Base-by-base conservation (phyloP, 148 eudicot genomes). In the Rhododendron mucronatum region DNA sequence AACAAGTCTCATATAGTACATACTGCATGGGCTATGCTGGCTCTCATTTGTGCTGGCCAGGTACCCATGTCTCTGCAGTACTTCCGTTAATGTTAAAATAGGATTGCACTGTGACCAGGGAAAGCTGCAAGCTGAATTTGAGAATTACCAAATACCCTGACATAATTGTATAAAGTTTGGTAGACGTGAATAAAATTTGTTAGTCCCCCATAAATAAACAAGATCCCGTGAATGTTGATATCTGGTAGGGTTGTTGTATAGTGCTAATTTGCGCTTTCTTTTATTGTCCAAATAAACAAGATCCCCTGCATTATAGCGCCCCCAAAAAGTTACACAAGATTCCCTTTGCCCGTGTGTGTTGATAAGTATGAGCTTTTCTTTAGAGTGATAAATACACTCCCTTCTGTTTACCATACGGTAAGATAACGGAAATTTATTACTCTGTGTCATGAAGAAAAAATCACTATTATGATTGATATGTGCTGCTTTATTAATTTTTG, bases 21-120 rank as follows among this genome's bases (percentile, higher is more conserved):
- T 81, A 93, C 96, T 50, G 93, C 93, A 71, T 94, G 96, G 96
- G 94, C 95, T n/a, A 83, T 94, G 91, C 86, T 94, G 84, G 23
- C 92, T 84, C 94, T 94, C 51, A 92, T 94, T 37, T 92, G 78
- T 83, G 88, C 88, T 77, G 88, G 86, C 79, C 88, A 87, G 88
- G 88, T 87, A 78, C 45, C 21, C 77, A n/a, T 5, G 11, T 67
- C 35, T 45, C 20, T 61, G 37, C 14, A 67, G 57, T 45, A 28
- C 57, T 67, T 65, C 5, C 5, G 2, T 23, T 55, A 82, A 59
- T 23, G 26, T 57, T 82, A 33, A 81, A 41, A 20, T 82, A 82
- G 74, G 73, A 44, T 26, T 83, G 21, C 33, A 41, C 8, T n/a
- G n/a, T 65, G 75, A 28, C 75, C 75, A 12, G 37, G 75, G 28